phyloP scores from a whole-genome alignment of 495 filamentous ascomycete genomes.

The Physcia stellaris region DNA sequence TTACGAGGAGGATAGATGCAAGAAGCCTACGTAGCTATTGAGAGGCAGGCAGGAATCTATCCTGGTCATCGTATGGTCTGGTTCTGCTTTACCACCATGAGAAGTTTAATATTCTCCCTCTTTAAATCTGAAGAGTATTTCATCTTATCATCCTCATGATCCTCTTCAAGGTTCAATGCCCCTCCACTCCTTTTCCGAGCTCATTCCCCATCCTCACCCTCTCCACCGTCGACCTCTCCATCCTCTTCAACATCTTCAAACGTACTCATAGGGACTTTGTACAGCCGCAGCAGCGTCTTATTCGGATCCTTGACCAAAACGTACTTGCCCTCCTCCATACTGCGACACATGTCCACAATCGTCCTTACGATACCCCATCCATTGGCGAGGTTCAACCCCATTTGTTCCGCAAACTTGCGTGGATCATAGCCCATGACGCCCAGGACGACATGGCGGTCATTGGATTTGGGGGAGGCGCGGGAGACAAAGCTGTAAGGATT shows the following conservation, averaged over 20 bases:
- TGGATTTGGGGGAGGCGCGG: conserved; percentile 76
- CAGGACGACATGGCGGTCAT: conserved; percentile 82
- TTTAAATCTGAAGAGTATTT: background rate
- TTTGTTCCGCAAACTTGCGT: conserved; percentile 88
- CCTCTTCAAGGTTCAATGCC: background rate
- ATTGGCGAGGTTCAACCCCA: conserved; percentile 92
- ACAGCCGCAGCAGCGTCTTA: conserved; percentile 81
- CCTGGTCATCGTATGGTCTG: no score
- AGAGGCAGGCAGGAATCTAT: no score
- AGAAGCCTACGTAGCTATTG: no score
- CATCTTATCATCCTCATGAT: background rate
- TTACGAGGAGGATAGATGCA: no score
- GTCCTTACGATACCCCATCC: conserved; percentile 99
- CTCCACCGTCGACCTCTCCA: conserved; percentile 23
- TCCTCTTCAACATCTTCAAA: conserved; percentile 69
- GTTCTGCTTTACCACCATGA: no score
- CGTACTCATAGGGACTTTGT: conserved; percentile 74
- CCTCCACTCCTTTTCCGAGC: no score
- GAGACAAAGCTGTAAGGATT: conserved; percentile 62
- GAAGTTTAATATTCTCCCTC: background rate
- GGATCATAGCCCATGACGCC: conserved; percentile 97
- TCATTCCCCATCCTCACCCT: conserved; percentile 32
- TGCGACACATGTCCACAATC: conserved; percentile 71
- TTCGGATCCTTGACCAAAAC: conserved; percentile 81
- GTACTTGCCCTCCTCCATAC: conserved; percentile 45